phyloP scores from a whole-genome alignment of 106 monocot species.

The Dactylorhiza incarnata region DNA sequence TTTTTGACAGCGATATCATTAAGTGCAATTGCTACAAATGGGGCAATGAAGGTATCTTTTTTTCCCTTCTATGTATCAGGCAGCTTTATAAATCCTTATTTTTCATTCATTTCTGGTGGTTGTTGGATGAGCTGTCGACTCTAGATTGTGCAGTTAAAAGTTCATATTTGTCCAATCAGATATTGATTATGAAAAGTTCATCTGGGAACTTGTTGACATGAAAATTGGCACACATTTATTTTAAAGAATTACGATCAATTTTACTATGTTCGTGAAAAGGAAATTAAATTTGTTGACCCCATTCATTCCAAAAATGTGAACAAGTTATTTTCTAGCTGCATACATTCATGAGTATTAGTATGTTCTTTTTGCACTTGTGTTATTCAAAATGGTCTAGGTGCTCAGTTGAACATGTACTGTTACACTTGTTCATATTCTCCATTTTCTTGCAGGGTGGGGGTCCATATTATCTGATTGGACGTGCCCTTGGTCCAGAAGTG shows the following conservation, averaged over 20 bases:
- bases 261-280: background rate
- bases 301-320: background rate
- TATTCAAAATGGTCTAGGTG: background rate
- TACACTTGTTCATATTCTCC: background rate
- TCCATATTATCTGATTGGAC: slow-evolving; percentile 96
- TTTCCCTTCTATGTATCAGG: background rate
- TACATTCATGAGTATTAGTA: background rate
- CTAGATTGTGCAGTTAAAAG: background rate
- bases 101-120: background rate
- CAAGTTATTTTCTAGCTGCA: background rate
- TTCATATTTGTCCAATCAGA: background rate
- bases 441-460: slow-evolving; percentile 70
- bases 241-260: background rate
- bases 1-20: slow-evolving; percentile 93
- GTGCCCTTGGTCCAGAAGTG: slow-evolving; percentile 99
- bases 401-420: background rate
- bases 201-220: background rate
- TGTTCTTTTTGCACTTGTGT: background rate
- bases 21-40: slow-evolving; percentile 99
- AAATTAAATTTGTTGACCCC: background rate
- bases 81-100: background rate
- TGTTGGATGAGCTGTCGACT: background rate
- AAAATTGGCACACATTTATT: background rate
- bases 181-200: background rate
- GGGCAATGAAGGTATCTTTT: slow-evolving; percentile 89